Conservation (phyloP, 2,329 filamentous ascomycete genomes). For the Dichotomopilus funicola region DNA sequence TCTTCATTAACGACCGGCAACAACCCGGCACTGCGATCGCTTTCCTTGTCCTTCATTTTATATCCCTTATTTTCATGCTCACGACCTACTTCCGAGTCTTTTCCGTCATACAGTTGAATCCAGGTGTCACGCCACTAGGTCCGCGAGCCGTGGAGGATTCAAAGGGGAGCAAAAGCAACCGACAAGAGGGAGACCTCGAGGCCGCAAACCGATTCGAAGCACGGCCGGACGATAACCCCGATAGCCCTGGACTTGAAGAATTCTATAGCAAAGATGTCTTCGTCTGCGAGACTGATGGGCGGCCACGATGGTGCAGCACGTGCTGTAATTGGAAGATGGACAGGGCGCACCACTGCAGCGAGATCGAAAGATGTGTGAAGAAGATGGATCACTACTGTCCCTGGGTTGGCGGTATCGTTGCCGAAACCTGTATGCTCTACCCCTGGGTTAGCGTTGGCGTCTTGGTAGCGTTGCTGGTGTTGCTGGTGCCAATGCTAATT, state of each 20-base stretch:
- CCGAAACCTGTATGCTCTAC: constrained; percentile 57
- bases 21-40: constrained; percentile 55
- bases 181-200: constrained; percentile 22
- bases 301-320: constrained; percentile 78
- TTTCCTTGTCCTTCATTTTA: constrained; percentile 65
- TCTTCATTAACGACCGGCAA: constrained; percentile 50
- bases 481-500: background rate
- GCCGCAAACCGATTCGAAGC: constrained; percentile 15
- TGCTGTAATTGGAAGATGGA: constrained; percentile 88
- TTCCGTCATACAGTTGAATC: constrained; percentile 59
- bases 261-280: constrained; percentile 83
- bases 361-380: constrained; percentile 70
- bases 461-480: too few species aligned
- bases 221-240: constrained; percentile 42
- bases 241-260: constrained; percentile 61
- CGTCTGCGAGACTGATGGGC: constrained; percentile 72
- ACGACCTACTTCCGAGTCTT: constrained; percentile 66
- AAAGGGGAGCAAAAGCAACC: constrained; percentile 10
- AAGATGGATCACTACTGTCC: constrained; percentile 98
- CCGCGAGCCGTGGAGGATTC: constrained; percentile 27
- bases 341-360: constrained; percentile 77
- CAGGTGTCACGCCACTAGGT: constrained; percentile 67
- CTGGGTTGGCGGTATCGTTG: constrained; percentile 91
- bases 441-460: background rate
- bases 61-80: constrained; percentile 62